These are phyloP conservation scores for Alternaria arborescens DNA, from an alignment of 2,329 filamentous ascomycete genomes.

Conservation along the genomic window DNA sequence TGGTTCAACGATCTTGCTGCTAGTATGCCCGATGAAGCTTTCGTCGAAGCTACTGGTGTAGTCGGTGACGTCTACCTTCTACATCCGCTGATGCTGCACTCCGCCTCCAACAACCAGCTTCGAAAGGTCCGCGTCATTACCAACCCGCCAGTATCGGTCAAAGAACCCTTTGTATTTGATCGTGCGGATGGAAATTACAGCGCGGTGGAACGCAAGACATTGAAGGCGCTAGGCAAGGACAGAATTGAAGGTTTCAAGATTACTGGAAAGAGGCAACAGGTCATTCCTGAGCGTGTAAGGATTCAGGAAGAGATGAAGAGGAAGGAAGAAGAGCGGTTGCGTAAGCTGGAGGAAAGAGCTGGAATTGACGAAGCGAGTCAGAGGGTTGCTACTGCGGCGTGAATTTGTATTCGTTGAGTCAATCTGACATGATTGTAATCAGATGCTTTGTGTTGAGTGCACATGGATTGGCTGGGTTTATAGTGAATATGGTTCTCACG, in stretches of 20 bases:
- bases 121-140: conserved; percentile 62
- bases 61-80: conserved; percentile 67
- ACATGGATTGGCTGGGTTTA: neutral
- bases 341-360: conserved; percentile 36
- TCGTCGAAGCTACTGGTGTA: conserved; percentile 64
- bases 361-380: conserved; percentile 13
- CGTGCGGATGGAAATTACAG: conserved; percentile 61
- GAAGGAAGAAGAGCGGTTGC: conserved; percentile 58
- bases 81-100: conserved; percentile 69
- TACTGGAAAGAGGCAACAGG: conserved; percentile 57
- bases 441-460: neutral
- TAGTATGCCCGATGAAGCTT: conserved; percentile 50
- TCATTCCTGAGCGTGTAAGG: conserved; percentile 61
- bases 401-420: neutral
- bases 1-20: conserved; percentile 57
- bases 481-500: neutral
- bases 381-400: conserved; percentile 9
- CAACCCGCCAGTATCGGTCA: conserved; percentile 63
- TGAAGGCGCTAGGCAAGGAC: conserved; percentile 59
- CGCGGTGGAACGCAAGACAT: conserved; percentile 64
- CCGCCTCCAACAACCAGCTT: conserved; percentile 60
- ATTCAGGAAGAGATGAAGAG: conserved; percentile 61
- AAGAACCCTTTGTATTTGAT: conserved; percentile 63
- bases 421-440: neutral
- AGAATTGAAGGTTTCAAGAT: conserved; percentile 63